phyloP scores from a whole-genome alignment of 2,329 filamentous ascomycete species.

The Fusarium camptoceras region DNA sequence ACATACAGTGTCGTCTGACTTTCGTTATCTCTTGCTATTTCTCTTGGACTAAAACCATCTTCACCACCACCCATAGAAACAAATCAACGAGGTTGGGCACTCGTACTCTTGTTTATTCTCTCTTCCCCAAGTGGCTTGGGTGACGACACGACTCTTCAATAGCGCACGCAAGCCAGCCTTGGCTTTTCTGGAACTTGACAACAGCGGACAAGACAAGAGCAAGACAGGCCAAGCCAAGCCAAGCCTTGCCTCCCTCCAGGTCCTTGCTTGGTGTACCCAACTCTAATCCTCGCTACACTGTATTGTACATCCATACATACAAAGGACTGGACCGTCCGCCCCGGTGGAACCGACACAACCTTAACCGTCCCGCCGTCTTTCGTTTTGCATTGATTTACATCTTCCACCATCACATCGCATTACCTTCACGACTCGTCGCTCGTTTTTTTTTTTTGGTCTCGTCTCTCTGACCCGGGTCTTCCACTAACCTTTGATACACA shows the following conservation, averaged over 20 bases:
- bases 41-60: not conserved
- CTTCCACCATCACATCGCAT: not conserved
- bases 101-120: slow-evolving; percentile 23
- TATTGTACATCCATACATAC: slow-evolving; percentile 1
- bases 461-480: not conserved
- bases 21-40: not conserved
- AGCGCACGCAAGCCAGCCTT: slow-evolving; percentile 42
- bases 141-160: slow-evolving; percentile 42
- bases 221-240: not conserved
- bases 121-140: slow-evolving; percentile 30
- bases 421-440: slow-evolving; percentile 12
- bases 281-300: slow-evolving; percentile 6
- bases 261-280: not conserved
- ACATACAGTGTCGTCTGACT: slow-evolving; percentile 1
- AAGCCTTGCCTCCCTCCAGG: slow-evolving; percentile 17
- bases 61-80: not conserved
- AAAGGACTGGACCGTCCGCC: slow-evolving; percentile 23
- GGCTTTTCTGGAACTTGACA: slow-evolving; percentile 22
- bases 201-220: slow-evolving; percentile 1
- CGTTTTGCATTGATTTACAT: slow-evolving; percentile 8
- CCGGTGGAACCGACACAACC: slow-evolving; percentile 29
- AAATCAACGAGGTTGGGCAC: slow-evolving; percentile 25
- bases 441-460: slow-evolving; percentile 24
- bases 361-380: slow-evolving; percentile 20
- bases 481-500: not conserved